A percentile compares a stretch with the other conserved stretches of the same genome.
phyloP scores from a whole-genome alignment of 352 stramenopile species.

The Albugo laibachii region DNA sequence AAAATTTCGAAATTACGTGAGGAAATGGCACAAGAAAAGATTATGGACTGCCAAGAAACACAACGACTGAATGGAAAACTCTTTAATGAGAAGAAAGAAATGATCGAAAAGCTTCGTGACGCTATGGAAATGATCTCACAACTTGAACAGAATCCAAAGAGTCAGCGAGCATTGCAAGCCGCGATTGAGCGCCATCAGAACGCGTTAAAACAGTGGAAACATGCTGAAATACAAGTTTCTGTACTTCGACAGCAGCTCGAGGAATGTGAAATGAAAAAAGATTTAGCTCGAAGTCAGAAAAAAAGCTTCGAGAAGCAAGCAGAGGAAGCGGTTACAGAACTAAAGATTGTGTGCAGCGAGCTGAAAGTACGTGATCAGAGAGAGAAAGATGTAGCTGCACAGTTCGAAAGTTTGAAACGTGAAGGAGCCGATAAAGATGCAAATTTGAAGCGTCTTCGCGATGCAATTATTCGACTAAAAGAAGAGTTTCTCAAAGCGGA shows the following conservation, averaged over 20 bases:
- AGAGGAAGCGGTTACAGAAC: slow-evolving; percentile 67
- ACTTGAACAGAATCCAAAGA: slow-evolving; percentile 16
- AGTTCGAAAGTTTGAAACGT: slow-evolving; percentile 1
- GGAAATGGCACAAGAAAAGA: slow-evolving; percentile 24
- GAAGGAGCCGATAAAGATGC: slow-evolving; percentile 31
- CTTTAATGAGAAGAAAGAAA: slow-evolving; percentile 56
- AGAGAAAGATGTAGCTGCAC: slow-evolving; percentile 14
- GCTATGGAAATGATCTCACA: slow-evolving; percentile 40
- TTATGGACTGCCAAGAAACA: slow-evolving; percentile 27
- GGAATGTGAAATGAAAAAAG: slow-evolving; percentile 33
- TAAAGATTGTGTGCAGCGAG: slow-evolving; percentile 26
- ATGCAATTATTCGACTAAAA: slow-evolving; percentile 74
- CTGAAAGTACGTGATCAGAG: slow-evolving; percentile 16
- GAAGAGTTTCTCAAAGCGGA: slow-evolving; percentile 78
- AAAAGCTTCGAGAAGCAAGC: slow-evolving; percentile 58
- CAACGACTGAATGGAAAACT: slow-evolving; percentile 42
- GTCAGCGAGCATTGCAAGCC: slow-evolving; percentile 25
- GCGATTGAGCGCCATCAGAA: slow-evolving; percentile 43
- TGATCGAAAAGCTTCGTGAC: slow-evolving; percentile 51
- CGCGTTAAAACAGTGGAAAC: slow-evolving; percentile 51
- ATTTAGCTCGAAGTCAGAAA: slow-evolving; percentile 32
- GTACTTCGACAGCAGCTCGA: slow-evolving; percentile 21
- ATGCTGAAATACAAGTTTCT: slow-evolving; percentile 33
- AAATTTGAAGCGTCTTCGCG: slow-evolving; percentile 42
- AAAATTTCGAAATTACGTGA: slow-evolving; percentile 26